Base-by-base conservation (phyloP, 1,284 basidiomycete species). In the Cerioporus squamosus region DNA sequence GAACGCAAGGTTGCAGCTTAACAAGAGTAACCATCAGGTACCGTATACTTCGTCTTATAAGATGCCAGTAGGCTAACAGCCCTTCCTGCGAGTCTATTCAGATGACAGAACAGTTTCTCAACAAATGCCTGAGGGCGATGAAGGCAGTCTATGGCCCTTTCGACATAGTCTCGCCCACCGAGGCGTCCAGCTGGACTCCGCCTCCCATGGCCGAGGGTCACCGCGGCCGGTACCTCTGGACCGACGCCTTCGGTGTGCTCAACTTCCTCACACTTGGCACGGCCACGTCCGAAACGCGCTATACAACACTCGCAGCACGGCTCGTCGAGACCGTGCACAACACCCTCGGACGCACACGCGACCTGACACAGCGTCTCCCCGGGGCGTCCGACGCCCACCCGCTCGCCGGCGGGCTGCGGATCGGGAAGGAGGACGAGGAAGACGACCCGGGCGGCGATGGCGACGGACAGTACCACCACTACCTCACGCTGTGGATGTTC, bases 401-500 rank as follows among this genome's bases (percentile, higher is more conserved):
- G 43, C 66, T 73, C 49, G 58, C 57, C 6, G 69, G 69, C 31
- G 70, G 69, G 22, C 53, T 72, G 43, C 57, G 68, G n/a, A 70
- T 70, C 49, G 72, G 69, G 18, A 69, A 71, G 59, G 62, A 67
- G 43, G 58, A 57, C 23, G 65, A 69, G 26, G 65, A 66, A 31
- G 63, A 63, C 49, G 59, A 61, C 40, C 56, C 59, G 15, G 47
- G 47, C 18, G 51, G 67, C 56, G 66, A 69, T 50, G 62, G 68
- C 42, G 66, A 68, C 58, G 70, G 71, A 15, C 69, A 72, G 59
- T 72, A 71, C 57, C 68, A 69, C 60, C 70, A 68, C 58, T 69
- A 71, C 53, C 66, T 66, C 50, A 68, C 69, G 7, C 42, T 72
- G 23, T 72, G 70, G 70, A 72, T 74, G 70, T 72, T 72, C 59